These are phyloP conservation scores for Coriolopsis trogii DNA, from an alignment of 1,284 basidiomycete genomes.

Conservation along the genomic window DNA sequence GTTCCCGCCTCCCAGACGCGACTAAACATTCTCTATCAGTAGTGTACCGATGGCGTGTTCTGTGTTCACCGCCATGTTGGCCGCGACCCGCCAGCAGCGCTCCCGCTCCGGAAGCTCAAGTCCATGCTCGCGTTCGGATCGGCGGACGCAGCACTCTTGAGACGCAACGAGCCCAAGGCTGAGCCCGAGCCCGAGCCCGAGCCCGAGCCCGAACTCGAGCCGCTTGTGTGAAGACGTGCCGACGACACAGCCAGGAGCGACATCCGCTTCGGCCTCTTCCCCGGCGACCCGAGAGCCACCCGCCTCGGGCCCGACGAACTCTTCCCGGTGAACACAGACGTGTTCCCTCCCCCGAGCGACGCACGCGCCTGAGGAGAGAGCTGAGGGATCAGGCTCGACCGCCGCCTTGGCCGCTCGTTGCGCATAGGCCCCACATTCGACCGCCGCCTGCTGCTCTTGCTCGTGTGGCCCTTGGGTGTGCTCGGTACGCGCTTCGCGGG, in stretches of 20 bases:
- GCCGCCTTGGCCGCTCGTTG: slow-evolving; percentile 66
- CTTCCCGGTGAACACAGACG: slow-evolving; percentile 21
- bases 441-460: slow-evolving; percentile 53
- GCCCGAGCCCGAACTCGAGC: slow-evolving; percentile 35
- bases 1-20: slow-evolving; percentile 19
- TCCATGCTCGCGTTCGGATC: slow-evolving; percentile 58
- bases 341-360: slow-evolving; percentile 24
- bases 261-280: slow-evolving; percentile 63
- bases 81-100: slow-evolving; percentile 20
- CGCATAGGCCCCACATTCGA: slow-evolving; percentile 76
- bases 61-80: slow-evolving; percentile 23
- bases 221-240: slow-evolving; percentile 33
- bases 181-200: slow-evolving; percentile 16
- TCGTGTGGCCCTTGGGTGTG: slow-evolving; percentile 43
- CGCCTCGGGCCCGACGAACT: slow-evolving; percentile 32
- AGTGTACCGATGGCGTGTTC: background rate
- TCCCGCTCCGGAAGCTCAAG: slow-evolving; percentile 44
- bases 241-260: slow-evolving; percentile 50
- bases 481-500: slow-evolving; percentile 50
- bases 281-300: slow-evolving; percentile 46
- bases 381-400: slow-evolving; percentile 78
- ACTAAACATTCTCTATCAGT: background rate
- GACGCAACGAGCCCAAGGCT: too few relatives aligned
- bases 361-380: slow-evolving; percentile 45
- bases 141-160: too few relatives aligned